Evolutionary conservation across 768 basidiomycete genomes (phyloP).

Genomic region (Sarcodon aspratus): DNA sequence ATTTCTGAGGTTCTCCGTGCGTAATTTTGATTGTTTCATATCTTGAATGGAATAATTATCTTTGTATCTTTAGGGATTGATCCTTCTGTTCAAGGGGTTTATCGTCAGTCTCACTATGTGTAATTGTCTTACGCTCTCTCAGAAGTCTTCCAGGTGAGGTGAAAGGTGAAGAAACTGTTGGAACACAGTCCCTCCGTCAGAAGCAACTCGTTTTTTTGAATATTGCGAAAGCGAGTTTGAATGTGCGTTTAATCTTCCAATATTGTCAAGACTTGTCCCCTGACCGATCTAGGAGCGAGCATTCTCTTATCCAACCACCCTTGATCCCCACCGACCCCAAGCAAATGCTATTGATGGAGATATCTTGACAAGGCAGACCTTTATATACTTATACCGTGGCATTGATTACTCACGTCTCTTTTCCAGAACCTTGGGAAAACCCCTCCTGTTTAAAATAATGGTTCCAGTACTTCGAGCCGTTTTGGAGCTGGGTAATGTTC

Average conservation of each 20-base stretch:
- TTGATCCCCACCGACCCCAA: slow-evolving; percentile 34
- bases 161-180: slow-evolving; percentile 31
- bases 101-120: too few species aligned
- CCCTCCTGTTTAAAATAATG: slow-evolving; percentile 28
- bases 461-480: slow-evolving; percentile 52
- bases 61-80: slow-evolving; percentile 27
- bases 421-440: not conserved
- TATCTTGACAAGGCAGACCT: slow-evolving; percentile 29
- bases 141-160: too few species aligned
- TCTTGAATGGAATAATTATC: too few species aligned
- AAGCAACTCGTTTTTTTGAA: slow-evolving; percentile 53
- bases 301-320: slow-evolving; percentile 34
- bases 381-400: too few species aligned
- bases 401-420: too few species aligned
- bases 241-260: slow-evolving; percentile 33
- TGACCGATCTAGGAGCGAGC: slow-evolving; percentile 26
- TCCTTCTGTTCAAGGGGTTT: slow-evolving; percentile 61
- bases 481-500: slow-evolving; percentile 43
- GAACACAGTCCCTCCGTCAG: slow-evolving; percentile 27
- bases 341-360: slow-evolving; percentile 40
- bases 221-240: slow-evolving; percentile 39
- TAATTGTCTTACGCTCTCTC: too few species aligned
- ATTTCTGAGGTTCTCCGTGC: slow-evolving; percentile 57
- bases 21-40: too few species aligned
- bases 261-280: not conserved